phyloP scores from a whole-genome alignment of 768 basidiomycete species.

The Trametes cingulata region DNA sequence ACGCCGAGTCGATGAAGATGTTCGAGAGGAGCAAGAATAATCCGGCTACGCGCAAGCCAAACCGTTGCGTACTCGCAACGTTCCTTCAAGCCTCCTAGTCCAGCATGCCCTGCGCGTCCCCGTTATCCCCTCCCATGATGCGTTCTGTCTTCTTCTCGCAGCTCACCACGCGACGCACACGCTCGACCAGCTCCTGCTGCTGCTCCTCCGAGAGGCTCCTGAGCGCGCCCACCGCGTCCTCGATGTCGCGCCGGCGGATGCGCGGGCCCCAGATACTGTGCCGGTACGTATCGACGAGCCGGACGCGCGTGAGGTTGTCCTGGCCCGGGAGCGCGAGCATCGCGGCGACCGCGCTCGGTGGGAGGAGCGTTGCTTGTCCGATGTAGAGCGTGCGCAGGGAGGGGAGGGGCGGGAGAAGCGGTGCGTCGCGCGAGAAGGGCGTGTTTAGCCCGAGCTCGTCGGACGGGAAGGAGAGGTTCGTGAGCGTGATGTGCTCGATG shows the following conservation, averaged over 20 bases:
- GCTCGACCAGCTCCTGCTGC: slow-evolving; percentile 27
- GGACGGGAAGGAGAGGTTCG: slow-evolving; percentile 46
- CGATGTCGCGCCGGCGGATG: slow-evolving; percentile 50
- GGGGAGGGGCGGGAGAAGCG: slow-evolving; percentile 40
- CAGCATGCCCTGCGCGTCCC: slow-evolving; percentile 28
- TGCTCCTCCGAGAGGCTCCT: slow-evolving; percentile 32
- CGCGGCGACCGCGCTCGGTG: slow-evolving; percentile 40
- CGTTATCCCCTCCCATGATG: slow-evolving; percentile 55
- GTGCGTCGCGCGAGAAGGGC: slow-evolving; percentile 21
- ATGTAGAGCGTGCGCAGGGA: slow-evolving; percentile 46
- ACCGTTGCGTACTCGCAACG: neutral
- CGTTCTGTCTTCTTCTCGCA: slow-evolving; percentile 56
- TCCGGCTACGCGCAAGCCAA: too few species aligned
- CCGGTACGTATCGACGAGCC: slow-evolving; percentile 54
- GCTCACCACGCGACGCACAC: slow-evolving; percentile 42
- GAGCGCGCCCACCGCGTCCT: slow-evolving; percentile 35
- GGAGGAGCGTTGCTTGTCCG: slow-evolving; percentile 51
- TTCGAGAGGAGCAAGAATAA: too few species aligned
- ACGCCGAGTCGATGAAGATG: too few species aligned
- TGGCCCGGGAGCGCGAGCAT: slow-evolving; percentile 34
- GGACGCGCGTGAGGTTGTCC: slow-evolving; percentile 36
- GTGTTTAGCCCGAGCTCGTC: slow-evolving; percentile 23
- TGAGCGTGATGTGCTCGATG: slow-evolving; percentile 47
- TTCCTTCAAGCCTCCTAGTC: slow-evolving; percentile 7
- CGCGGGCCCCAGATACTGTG: slow-evolving; percentile 62